Conservation (phyloP, 257 asterid species). For the Solanum peruvianum region DNA sequence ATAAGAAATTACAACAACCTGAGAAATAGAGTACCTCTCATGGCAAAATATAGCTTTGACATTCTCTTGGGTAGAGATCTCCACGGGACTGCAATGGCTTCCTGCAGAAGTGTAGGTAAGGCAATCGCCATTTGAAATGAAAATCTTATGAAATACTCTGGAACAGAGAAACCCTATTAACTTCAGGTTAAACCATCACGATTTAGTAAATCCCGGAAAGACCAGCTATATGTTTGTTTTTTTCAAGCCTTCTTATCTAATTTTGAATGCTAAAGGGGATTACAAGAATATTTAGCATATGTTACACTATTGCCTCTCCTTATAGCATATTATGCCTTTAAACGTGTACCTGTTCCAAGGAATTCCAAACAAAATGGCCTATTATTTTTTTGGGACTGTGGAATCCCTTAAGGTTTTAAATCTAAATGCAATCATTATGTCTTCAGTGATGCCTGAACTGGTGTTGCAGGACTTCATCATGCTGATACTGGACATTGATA, state of each 20-base stretch:
- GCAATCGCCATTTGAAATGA: slow-evolving; percentile 3
- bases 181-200: background rate
- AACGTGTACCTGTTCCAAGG: background rate
- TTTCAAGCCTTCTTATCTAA: no score
- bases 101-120: slow-evolving; percentile 31
- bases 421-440: background rate
- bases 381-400: background rate
- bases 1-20: background rate
- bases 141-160: background rate
- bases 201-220: background rate
- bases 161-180: background rate
- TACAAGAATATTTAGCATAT: background rate
- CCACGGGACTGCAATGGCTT: slow-evolving; percentile 86
- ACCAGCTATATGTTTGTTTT: background rate
- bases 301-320: background rate
- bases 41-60: slow-evolving; percentile 69
- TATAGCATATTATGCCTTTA: background rate
- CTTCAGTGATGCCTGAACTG: background rate
- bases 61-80: slow-evolving; percentile 71
- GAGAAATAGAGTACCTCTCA: slow-evolving; percentile 65
- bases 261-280: background rate
- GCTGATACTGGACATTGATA: background rate
- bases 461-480: background rate
- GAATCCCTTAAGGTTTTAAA: background rate
- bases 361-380: background rate